Evolutionary conservation across 2,329 filamentous ascomycete genomes (phyloP), one percentile per base, ranked within the genome.

Genomic region (Bipolaris victoriae): DNA sequence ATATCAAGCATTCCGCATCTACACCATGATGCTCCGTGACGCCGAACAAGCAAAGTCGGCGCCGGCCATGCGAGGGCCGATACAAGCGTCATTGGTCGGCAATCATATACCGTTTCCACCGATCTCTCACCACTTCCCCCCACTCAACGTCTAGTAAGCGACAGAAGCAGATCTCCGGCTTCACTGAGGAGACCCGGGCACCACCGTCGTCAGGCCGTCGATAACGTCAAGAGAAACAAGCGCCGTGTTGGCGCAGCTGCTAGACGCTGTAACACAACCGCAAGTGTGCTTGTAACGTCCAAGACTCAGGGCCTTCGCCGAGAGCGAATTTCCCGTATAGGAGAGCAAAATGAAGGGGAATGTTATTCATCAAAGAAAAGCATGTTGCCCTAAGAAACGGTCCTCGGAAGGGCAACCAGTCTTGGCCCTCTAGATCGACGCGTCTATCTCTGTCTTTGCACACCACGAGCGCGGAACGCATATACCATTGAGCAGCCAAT

Each of bases 121-220:
- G 65, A 63, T 53, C 47, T 53, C 47, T 49, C 26, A 51, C 11
- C 40, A 43, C 36, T 47, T 36, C 51, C 16, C 43, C 40, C 61
- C 61, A 66, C 49, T 63, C 52, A 53, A 50, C 56, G 35, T 40
- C 47, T 33, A 60, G 50, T 35, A 37, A 39, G 48, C 15, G 26
- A 47, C 47, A 40, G n/a, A 37, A 56, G 60, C 56, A 59, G 53
- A 61, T 58, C 56, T 54, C 53, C 62, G 62, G 66, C 43, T 58
- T 49, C 47, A 57, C 49, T 64, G 67, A 62, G 67, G 67, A 69
- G 67, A 69, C 56, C 67, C 67, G 67, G 58, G 58, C 44, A 43
- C 50, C 50, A 49, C 40, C 58, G 39, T 57, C 58, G 40, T 57
- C 49, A 49, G 35, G 5, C 55, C 18, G 15, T 55, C 56, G 41